Conservation (phyloP, 2,329 filamentous ascomycete genomes). For the Xylariaceae sp. region DNA sequence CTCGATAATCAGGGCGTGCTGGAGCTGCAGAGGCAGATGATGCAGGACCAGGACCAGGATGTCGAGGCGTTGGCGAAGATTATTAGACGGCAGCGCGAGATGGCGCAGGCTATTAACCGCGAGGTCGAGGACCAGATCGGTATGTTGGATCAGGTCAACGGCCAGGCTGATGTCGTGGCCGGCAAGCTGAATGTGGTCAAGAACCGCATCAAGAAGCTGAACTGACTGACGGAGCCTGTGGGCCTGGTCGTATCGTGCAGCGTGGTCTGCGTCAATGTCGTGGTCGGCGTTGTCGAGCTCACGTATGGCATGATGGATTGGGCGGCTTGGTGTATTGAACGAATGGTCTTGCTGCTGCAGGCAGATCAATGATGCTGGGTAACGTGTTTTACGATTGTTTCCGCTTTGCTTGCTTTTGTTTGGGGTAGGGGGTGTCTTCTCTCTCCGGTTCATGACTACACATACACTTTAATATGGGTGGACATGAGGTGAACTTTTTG, state of each 20-base stretch:
- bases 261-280: not conserved
- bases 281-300: conserved; percentile 4
- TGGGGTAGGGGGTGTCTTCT: not conserved
- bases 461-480: not conserved
- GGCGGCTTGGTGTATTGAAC: conserved; percentile 15
- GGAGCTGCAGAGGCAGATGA: conserved; percentile 67
- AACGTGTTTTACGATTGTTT: not conserved
- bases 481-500: not conserved
- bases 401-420: too few species aligned
- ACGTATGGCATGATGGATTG: conserved; percentile 9
- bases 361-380: not conserved
- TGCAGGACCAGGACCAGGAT: conserved; percentile 69
- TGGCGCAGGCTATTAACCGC: conserved; percentile 69
- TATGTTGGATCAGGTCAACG: conserved; percentile 61
- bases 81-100: conserved; percentile 67
- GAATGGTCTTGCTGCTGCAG: conserved; percentile 7
- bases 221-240: conserved; percentile 19
- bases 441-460: not conserved
- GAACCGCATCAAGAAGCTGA: conserved; percentile 63
- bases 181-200: conserved; percentile 71
- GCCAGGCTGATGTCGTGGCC: conserved; percentile 60
- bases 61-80: conserved; percentile 64
- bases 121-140: conserved; percentile 68
- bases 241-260: conserved; percentile 1
- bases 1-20: conserved; percentile 70